A percentile compares a stretch with the other conserved stretches of the same genome.
phyloP scores from a whole-genome alignment of 1,284 basidiomycete species.

The Omphalotus olearius region DNA sequence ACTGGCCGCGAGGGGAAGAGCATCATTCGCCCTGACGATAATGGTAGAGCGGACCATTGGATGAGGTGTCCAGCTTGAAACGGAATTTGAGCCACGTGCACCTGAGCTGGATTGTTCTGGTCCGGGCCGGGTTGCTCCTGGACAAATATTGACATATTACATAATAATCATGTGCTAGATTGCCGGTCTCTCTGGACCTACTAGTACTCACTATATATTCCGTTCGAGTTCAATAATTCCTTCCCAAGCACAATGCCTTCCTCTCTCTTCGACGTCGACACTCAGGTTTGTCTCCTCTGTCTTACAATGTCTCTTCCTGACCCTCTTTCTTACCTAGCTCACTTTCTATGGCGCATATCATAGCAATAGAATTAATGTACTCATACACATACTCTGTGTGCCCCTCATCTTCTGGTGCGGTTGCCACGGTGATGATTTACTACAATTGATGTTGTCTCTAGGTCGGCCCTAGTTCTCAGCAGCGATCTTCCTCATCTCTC shows the following conservation, averaged over 20 bases:
- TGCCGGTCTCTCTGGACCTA: no score
- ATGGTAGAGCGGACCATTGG: constrained; percentile 89
- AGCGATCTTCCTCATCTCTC: constrained; percentile 49
- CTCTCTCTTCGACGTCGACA: constrained; percentile 14
- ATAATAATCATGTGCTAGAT: no score
- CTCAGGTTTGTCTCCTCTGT: constrained; percentile 10
- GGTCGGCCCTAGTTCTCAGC: constrained; percentile 62
- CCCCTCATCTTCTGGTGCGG: constrained; percentile 69
- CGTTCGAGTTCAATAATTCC: no score
- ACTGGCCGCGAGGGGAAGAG: constrained; percentile 88
- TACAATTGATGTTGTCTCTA: constrained; percentile 23
- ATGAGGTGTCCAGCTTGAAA: not conserved
- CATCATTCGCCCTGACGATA: constrained; percentile 88
- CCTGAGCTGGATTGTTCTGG: no score
- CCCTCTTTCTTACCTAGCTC: constrained; percentile 1
- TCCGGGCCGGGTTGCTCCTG: no score
- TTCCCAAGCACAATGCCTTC: constrained; percentile 1
- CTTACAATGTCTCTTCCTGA: not conserved
- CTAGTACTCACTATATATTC: no score
- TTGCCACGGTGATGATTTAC: not conserved
- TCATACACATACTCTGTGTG: constrained; percentile 81
- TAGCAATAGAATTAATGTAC: constrained; percentile 72
- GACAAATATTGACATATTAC: no score
- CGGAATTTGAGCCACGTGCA: no score
- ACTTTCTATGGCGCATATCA: constrained; percentile 68